Evolutionary conservation across 495 filamentous ascomycete genomes (phyloP), one percentile per base, ranked within the genome.

Genomic region (Jackrogersella minutella): DNA sequence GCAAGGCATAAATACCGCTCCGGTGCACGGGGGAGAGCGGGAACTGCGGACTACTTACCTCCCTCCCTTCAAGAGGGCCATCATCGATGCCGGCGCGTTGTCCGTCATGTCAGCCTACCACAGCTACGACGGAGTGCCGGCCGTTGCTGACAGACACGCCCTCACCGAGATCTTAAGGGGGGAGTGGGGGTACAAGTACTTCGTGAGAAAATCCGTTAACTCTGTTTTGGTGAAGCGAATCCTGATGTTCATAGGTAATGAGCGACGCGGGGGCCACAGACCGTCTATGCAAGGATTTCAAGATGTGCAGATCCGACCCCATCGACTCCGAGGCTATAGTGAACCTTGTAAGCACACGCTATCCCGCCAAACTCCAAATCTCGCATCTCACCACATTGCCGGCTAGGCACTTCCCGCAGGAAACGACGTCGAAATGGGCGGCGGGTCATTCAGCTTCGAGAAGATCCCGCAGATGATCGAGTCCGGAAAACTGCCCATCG

Each of bases 361-460:
- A 39, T 3, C 5, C 43, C 4, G 3, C 10, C 5, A 10, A 26
- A 14, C 3, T 14, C 5, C n/a, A 9, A n/a, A 31, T 0, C 9
- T n/a, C 2, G 8, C 5, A 2, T 53, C 19, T 28, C 49, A 47
- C 43, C 19, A 41, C 13, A 8, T n/a, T n/a, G 26, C 26, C 10
- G 1, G 41, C 1, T 59, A 77, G 74, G 85, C 84, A 5, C 78
- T 91, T 33, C 84, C 83, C 3, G 87, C 89, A 11, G 88, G 89
- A n/a, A 87, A 85, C 46, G 88, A 90, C 59, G 84, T 88, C n/a
- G 89, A 91, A 66, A 91, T 91, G 89, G 88, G 88, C 31, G 89
- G 89, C 49, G 89, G 89, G 26, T 87, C 85, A 16, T 91, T 84
- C 77, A 90, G 87, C 72, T 91, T 86, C 68, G 80, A 84, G 56